Base-by-base conservation (phyloP, 1,284 basidiomycete genomes). In the Termitomyces sp. region DNA sequence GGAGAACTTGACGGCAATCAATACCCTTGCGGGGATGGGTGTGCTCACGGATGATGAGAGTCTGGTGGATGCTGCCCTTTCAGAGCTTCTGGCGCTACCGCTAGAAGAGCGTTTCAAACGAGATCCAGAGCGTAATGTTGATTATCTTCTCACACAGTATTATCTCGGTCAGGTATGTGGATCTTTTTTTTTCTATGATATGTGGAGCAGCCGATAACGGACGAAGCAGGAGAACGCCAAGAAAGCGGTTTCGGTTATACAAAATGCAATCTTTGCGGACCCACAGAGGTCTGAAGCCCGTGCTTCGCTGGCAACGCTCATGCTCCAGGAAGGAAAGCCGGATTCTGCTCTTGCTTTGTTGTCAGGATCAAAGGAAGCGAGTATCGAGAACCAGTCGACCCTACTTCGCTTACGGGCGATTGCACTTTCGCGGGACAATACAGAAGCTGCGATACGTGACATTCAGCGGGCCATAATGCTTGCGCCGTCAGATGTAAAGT, bases 61-160 rank as follows among this genome's bases (percentile, higher is more conserved):
- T 47, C 77, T 97, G 16, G 78, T 95, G 13, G 92, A 96, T 63
- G 94, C 94, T 0, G 88, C 93, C 0, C 72, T 95, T 8, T 84
- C 88, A 0, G 94, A 97, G 65, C 81, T 96, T 16, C 71, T 86
- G 10, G 72, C 77, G 1, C 72, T 92, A 30, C 79, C 88, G 0
- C 63, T 81, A 18, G 81, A 89, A 50, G 74, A 80, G 55, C 76
- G 85, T 44, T 72, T 75, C 39, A 67, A 73, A 39, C 74, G 88
- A 46, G 91, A 93, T 66, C 84, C 84, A 3, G 68, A 72, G 40
- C 72, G 81, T 47, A 77, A 88, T 58, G 81, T 91, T 18, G 74
- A 81, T 34, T 80, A 85, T 62, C 72, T 93, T 50, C 71, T 90
- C 6, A 73, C 80, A 1, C 80, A 85, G 58, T 81, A 90, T 60